Conservation (phyloP, 176 grass and related monocot genomes). For the Cenchrus purpureus region DNA sequence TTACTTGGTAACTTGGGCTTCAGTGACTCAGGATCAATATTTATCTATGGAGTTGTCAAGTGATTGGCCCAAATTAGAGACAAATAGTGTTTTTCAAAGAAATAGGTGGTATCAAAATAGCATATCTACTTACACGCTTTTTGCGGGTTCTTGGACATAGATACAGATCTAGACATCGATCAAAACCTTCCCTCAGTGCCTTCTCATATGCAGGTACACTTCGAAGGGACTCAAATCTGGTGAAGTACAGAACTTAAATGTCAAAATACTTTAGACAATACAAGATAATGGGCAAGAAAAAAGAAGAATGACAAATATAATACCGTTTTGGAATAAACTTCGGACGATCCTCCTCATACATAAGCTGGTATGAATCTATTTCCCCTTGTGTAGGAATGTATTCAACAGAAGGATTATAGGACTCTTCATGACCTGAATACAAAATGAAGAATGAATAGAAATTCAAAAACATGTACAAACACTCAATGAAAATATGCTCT, state of each 20-base stretch:
- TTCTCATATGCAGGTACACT: conserved; percentile 93
- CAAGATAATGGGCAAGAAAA: conserved; percentile 30
- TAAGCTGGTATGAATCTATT: conserved; percentile 88
- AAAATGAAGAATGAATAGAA: conserved; percentile 36
- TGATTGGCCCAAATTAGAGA: conserved; percentile 17
- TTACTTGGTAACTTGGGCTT: conserved; percentile 93
- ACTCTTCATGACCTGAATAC: conserved; percentile 93
- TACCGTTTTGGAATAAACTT: conserved; percentile 94
- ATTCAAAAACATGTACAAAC: neutral
- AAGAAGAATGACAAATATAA: neutral
- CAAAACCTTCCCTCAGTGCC: conserved; percentile 87
- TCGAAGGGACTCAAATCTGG: conserved; percentile 82
- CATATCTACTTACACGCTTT: conserved; percentile 71
- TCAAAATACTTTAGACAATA: conserved; percentile 31
- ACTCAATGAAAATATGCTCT: neutral
- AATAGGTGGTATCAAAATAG: conserved; percentile 11
- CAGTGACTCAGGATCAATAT: conserved; percentile 92
- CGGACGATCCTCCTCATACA: conserved; percentile 93
- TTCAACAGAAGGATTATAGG: conserved; percentile 95
- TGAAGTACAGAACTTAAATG: conserved; percentile 24
- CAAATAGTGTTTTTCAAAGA: neutral
- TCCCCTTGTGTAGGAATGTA: conserved; percentile 97
- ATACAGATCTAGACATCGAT: conserved; percentile 94
- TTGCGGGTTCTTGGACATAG: conserved; percentile 92
- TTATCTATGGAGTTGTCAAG: conserved; percentile 67